phyloP scores from a whole-genome alignment of 768 basidiomycete genomes.

The Termitomyces sp. region DNA sequence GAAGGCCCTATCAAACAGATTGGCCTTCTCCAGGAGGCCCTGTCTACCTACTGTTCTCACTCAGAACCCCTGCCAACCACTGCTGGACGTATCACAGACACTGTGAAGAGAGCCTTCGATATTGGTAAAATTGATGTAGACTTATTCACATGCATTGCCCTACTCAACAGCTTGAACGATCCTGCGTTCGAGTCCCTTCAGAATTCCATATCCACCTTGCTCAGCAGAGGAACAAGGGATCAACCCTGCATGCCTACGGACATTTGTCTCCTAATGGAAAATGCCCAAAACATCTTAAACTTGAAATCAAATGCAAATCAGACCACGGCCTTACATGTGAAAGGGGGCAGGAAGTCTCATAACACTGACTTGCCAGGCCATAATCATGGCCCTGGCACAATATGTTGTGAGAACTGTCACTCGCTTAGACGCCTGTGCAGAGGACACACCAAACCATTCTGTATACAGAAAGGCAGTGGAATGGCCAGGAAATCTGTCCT shows the following conservation, averaged over 20 bases:
- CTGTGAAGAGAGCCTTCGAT: not conserved
- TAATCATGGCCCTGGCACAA: not conserved
- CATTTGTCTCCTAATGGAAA: not conserved
- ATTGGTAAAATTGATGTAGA: not conserved
- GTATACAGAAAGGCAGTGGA: slow-evolving; percentile 19
- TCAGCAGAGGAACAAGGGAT: not conserved
- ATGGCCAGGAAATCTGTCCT: slow-evolving; percentile 23
- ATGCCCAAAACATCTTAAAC: slow-evolving; percentile 1
- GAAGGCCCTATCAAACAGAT: too few species aligned
- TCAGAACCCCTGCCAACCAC: not conserved
- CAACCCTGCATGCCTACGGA: slow-evolving; percentile 8
- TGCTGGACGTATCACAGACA: not conserved
- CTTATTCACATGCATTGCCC: not conserved
- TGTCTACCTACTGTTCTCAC: too few species aligned
- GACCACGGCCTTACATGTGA: not conserved
- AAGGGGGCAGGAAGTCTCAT: not conserved
- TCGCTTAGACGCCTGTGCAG: not conserved
- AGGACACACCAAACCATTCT: slow-evolving; percentile 15
- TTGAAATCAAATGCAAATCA: not conserved
- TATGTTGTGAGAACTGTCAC: slow-evolving; percentile 16
- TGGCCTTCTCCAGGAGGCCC: too few species aligned
- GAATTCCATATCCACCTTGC: not conserved
- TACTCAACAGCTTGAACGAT: slow-evolving; percentile 2
- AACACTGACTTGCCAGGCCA: not conserved
- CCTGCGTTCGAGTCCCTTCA: not conserved